Evolutionary conservation across 495 filamentous ascomycete species (phyloP).

Genomic region (Rusavskia elegans): DNA sequence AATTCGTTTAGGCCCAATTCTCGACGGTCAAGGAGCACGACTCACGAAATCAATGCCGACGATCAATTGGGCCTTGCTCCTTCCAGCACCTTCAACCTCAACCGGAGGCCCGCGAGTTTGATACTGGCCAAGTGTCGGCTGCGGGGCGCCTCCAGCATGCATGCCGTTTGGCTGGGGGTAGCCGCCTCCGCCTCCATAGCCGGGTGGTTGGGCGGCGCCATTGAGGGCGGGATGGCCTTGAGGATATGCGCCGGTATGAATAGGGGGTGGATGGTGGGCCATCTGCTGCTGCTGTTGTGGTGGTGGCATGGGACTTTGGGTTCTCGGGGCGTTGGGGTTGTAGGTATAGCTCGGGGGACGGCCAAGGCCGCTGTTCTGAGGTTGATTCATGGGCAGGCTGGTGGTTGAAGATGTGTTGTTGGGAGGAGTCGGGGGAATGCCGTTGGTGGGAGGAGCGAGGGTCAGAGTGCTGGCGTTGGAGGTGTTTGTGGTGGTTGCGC

Average conservation of each 20-base stretch:
- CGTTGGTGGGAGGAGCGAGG: constrained; percentile 22
- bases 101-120: constrained; percentile 39
- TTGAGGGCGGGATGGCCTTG: constrained; percentile 35
- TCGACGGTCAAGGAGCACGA: neutral
- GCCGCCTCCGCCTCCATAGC: constrained; percentile 23
- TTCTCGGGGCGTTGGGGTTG: constrained; percentile 42
- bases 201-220: constrained; percentile 25
- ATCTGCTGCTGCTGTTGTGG: constrained; percentile 35
- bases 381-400: constrained; percentile 34
- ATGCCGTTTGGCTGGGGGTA: constrained; percentile 17
- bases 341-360: constrained; percentile 64
- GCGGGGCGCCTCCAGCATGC: constrained; percentile 16
- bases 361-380: constrained; percentile 21
- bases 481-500: constrained; percentile 7
- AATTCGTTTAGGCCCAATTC: neutral
- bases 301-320: constrained; percentile 40
- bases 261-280: constrained; percentile 53
- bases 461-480: constrained; percentile 19
- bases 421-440: constrained; percentile 8
- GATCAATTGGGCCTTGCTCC: constrained; percentile 54
- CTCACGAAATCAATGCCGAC: constrained; percentile 53
- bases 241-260: constrained; percentile 46
- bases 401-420: constrained; percentile 31
- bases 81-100: constrained; percentile 75
- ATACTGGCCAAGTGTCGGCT: constrained; percentile 26